phyloP scores from a whole-genome alignment of 768 basidiomycete genomes.

The Phlebiopsis gigantea region DNA sequence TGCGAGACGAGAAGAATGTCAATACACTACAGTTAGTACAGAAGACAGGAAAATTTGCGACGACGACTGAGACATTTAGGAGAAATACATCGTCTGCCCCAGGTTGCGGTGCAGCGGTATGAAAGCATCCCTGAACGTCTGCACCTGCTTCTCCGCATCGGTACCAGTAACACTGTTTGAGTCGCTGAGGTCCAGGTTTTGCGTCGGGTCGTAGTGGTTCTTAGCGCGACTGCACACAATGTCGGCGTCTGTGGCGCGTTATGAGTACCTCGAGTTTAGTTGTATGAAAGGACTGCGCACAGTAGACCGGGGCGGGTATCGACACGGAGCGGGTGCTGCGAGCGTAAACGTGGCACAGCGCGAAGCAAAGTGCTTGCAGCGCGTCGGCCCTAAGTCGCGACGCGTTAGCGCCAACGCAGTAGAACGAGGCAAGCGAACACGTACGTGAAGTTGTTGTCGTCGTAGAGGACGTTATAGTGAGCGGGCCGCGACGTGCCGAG shows the following conservation, averaged over 20 bases:
- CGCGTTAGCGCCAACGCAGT: conserved; percentile 11
- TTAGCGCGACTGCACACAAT: conserved; percentile 73
- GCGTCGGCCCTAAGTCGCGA: conserved; percentile 46
- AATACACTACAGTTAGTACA: not conserved
- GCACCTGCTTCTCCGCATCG: conserved; percentile 33
- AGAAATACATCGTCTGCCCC: conserved; percentile 33
- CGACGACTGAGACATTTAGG: conserved; percentile 14
- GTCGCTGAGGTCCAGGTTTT: conserved; percentile 54
- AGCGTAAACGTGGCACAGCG: conserved; percentile 77
- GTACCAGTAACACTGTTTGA: conserved; percentile 43
- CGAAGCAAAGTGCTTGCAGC: conserved; percentile 66
- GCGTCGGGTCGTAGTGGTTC: conserved; percentile 70
- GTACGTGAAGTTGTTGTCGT: conserved; percentile 61
- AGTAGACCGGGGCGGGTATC: conserved; percentile 79
- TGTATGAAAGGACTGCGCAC: conserved; percentile 34
- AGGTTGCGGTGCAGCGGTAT: conserved; percentile 50
- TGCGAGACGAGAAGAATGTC: not conserved
- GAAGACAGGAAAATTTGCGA: not conserved
- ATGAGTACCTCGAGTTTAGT: not conserved
- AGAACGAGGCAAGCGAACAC: conserved; percentile 11
- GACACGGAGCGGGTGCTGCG: conserved; percentile 78
- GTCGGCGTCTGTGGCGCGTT: conserved; percentile 55
- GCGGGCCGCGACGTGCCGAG: conserved; percentile 71
- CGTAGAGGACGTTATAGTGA: conserved; percentile 47
- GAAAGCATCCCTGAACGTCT: conserved; percentile 44